Evolutionary conservation across 208 protist species (phyloP), one percentile per base, ranked within the genome.

Genomic region (Crithidia bombi): DNA sequence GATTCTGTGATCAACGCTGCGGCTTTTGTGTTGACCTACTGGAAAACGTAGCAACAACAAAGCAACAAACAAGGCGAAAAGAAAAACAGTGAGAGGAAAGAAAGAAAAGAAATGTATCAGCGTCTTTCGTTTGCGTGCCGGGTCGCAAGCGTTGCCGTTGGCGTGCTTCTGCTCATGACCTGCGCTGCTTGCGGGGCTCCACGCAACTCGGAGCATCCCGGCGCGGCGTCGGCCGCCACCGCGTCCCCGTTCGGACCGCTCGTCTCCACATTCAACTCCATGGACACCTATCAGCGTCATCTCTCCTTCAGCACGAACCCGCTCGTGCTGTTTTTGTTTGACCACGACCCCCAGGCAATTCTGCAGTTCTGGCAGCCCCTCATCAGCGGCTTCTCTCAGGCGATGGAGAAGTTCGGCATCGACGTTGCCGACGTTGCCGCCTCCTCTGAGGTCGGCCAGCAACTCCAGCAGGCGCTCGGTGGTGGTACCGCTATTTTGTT

Each of bases 301-400:
- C 19, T 75, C 38, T 62, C 61, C 11, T 15, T 46, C 51, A 63
- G 25, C 43, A 38, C 61, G 12, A 75, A 75, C 44, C 69, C 69
- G 4, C 30, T 75, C 12, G 69, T 75, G 7, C 0, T 75, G 5
- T 75, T 75, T 23, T 1, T 75, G 2, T 55, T 75, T 30, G 52
- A 75, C 33, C 61, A 63, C 39, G 15, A 54, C 30, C 44, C 33
- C 21, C 14, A 32, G 10, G 43, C 15, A 1, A 19, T 64, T 4
- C 11, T 33, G 2, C 21, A 55, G 4, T 56, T 75, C n/a, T 82
- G 81, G 81, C 32, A 32, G 2, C 73, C 71, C 33, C 56, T 86
- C 12, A 30, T 82, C 10, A 15, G 15, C 2, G 41, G 75, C 38
- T 21, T 82, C 5, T 56, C 66, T n/a, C 38, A 46, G 1, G 58